Percentiles rank a stretch among this genome's conserved stretches.
Evolutionary conservation across 805 yeast genomes (phyloP).

Genomic region (Pichia manshurica): DNA sequence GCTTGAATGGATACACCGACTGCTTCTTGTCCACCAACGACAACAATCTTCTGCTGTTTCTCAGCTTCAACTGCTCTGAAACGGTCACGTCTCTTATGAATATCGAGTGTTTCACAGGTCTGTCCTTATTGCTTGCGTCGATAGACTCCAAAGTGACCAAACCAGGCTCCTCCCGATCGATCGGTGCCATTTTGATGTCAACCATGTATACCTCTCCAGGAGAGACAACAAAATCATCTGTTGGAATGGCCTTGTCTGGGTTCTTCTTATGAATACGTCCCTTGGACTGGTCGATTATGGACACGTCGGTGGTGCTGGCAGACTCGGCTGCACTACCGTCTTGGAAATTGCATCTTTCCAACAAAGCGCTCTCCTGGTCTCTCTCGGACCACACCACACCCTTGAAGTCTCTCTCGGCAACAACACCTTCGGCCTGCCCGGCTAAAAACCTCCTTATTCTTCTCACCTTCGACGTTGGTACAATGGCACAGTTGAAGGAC

Average conservation of each 20-base stretch:
- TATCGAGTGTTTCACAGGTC: slow-evolving; percentile 62
- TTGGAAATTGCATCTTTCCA: slow-evolving; percentile 23
- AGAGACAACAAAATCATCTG: slow-evolving; percentile 63
- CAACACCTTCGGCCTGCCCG: slow-evolving; percentile 90
- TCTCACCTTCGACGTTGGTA: slow-evolving; percentile 90
- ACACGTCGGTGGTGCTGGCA: slow-evolving; percentile 29
- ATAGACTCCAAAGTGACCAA: slow-evolving; percentile 61
- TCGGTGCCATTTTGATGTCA: slow-evolving; percentile 76
- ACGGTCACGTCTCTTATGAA: slow-evolving; percentile 86
- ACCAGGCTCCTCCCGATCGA: slow-evolving; percentile 48
- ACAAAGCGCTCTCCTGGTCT: slow-evolving; percentile 61
- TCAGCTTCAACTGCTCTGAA: slow-evolving; percentile 67
- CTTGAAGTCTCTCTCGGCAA: slow-evolving; percentile 86
- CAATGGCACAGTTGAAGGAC: slow-evolving; percentile 74
- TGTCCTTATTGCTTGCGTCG: slow-evolving; percentile 58
- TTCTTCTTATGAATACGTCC: slow-evolving; percentile 31
- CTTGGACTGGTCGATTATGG: slow-evolving; percentile 35
- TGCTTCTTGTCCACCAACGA: slow-evolving; percentile 62
- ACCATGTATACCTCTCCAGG: slow-evolving; percentile 85
- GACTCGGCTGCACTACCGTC: slow-evolving; percentile 28
- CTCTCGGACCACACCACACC: slow-evolving; percentile 87
- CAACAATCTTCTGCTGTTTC: slow-evolving; percentile 65
- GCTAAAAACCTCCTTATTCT: slow-evolving; percentile 89
- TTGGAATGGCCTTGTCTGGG: slow-evolving; percentile 55
- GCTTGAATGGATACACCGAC: slow-evolving; percentile 90